phyloP scores from a whole-genome alignment of 805 yeast genomes.

The Yarrowia porcina region DNA sequence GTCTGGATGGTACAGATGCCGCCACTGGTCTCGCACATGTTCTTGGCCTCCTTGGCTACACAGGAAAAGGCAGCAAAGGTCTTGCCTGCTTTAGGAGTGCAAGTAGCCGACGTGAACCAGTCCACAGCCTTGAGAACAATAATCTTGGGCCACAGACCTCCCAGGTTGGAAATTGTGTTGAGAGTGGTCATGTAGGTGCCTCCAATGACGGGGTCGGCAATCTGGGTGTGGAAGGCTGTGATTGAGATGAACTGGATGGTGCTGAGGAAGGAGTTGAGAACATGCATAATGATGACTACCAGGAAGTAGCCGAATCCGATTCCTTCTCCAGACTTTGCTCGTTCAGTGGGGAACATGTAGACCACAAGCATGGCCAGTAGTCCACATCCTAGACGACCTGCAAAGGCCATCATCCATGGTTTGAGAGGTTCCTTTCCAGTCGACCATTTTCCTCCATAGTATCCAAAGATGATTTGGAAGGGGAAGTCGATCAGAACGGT shows the following conservation, averaged over 20 bases:
- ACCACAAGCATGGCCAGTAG: conserved; percentile 70
- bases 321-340: conserved; percentile 42
- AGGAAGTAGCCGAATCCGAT: conserved; percentile 53
- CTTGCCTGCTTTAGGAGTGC: conserved; percentile 40
- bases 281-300: conserved; percentile 76
- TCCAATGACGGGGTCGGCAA: conserved; percentile 94
- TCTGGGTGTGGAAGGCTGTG: conserved; percentile 90
- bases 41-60: conserved; percentile 43
- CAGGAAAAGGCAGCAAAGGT: conserved; percentile 37
- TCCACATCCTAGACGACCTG: conserved; percentile 79
- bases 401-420: conserved; percentile 88
- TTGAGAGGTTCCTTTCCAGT: conserved; percentile 61
- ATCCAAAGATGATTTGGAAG: conserved; percentile 91
- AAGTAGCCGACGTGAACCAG: conserved; percentile 62
- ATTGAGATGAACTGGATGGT: conserved; percentile 94
- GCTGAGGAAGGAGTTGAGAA: conserved; percentile 84
- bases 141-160: conserved; percentile 97
- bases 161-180: conserved; percentile 86
- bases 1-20: conserved; percentile 54
- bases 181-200: conserved; percentile 98
- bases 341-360: conserved; percentile 58
- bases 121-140: conserved; percentile 78
- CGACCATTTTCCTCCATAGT: conserved; percentile 94
- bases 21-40: conserved; percentile 49
- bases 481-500: conserved; percentile 95